These are phyloP conservation scores for Scheffersomyces amazonensis DNA, from an alignment of 805 yeast species.

Conservation along the genomic window DNA sequence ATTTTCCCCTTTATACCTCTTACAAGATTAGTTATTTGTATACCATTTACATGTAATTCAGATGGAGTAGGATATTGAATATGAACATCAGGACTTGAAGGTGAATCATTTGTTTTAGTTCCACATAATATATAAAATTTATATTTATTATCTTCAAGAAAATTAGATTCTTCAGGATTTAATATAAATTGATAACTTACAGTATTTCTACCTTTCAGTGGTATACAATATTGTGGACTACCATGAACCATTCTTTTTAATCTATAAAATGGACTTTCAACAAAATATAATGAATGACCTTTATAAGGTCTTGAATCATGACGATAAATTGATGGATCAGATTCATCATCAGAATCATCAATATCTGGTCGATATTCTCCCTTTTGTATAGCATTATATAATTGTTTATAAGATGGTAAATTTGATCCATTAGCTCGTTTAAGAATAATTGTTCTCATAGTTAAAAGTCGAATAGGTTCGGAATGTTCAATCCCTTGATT, in stretches of 20 bases:
- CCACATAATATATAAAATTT: constrained; percentile 58
- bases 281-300: constrained; percentile 47
- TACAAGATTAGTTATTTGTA: constrained; percentile 38
- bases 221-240: constrained; percentile 45
- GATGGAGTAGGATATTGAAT: constrained; percentile 71
- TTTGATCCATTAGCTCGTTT: constrained; percentile 30
- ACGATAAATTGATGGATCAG: constrained; percentile 1
- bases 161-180: constrained; percentile 35
- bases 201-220: constrained; percentile 44
- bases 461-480: constrained; percentile 41
- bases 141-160: constrained; percentile 21
- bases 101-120: constrained; percentile 13
- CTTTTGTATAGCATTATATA: constrained; percentile 22
- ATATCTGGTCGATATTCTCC: constrained; percentile 19
- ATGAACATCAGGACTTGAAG: constrained; percentile 26
- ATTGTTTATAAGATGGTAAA: constrained; percentile 34
- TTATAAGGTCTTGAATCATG: constrained; percentile 14
- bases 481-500: constrained; percentile 37
- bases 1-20: constrained; percentile 73
- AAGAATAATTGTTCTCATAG: constrained; percentile 39
- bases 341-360: constrained; percentile 2
- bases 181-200: constrained; percentile 38
- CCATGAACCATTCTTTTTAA: constrained; percentile 46
- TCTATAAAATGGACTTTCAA: constrained; percentile 54
- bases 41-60: constrained; percentile 64